Base-by-base conservation (phyloP, 169 alveolate species). In the Plasmodium cynomolgi region DNA sequence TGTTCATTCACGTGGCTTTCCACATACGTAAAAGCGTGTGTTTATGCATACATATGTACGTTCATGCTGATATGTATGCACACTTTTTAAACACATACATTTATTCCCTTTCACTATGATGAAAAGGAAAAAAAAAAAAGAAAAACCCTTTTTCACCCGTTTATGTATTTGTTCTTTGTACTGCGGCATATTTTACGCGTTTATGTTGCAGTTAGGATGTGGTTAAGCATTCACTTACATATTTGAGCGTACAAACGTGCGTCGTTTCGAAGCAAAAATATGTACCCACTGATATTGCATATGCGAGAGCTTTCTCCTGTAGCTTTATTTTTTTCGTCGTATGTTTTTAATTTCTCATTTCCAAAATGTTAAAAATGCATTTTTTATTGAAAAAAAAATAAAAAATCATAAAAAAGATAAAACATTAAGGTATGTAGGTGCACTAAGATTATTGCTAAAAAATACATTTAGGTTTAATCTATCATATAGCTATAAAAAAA, bases 401-500 rank as follows among this genome's bases (percentile, higher is more conserved):
- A 13, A 3, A 50, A 50, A 50, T 50, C 31, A 31, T 23, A 15
- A 44, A 86, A 58, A 86, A 37, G 62, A 71, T 54, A 86, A 56
- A 75, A 41, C 29, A 34, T 13, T 86, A 79, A 39, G 33, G 54
- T 81, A 74, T 86, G 72, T 79, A 75, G 86, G 84, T 77, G 93
- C 93, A 75, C 31, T 86, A 77, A 77, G 92, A 31, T 79, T 74
- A 68, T 74, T 86, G 62, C 81, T 86, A 86, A 75, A 72, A 26
- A 75, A 77, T 9, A 26, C 74, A 86, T 77, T 86, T 86, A 86
- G 93, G 93, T 86, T 86, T 75, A 86, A 86, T 86, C 93, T 86
- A 86, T 83, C 47, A 86, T 75, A 39, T 54, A 79, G 93, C 81
- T 34, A 71, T 54, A 29, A 50, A 47, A 86, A 86, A 54, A 86